Base-by-base conservation (phyloP, 2,329 filamentous ascomycete species). In the Ascocoryne sarcoides region DNA sequence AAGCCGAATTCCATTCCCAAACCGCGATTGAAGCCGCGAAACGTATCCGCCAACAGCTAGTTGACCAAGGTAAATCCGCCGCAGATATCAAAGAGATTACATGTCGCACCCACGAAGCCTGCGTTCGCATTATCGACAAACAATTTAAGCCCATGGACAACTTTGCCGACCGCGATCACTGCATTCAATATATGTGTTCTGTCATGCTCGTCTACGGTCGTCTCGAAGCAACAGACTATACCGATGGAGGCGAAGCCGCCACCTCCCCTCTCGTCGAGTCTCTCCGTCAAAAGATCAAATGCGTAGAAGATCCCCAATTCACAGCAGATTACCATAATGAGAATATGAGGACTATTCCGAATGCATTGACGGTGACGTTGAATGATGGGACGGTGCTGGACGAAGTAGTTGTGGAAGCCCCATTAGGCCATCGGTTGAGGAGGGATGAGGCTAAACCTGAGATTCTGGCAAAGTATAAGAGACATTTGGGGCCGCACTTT, bases 131-230 rank as follows among this genome's bases (percentile, higher is more conserved):
- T 68, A 98, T 98, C 59, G 92, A 98, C 77, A 98, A 98, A 76
- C 92, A 98, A 70, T 93, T 95, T 76, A 96, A 95, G 77, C 82
- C 89, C 56, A 94, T 98, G 86, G 89, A 95, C 73, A 98, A 98
- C 79, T 98, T 96, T 61, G 92, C 92, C 60, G 92, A 98, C 69
- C 88, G 92, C 60, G 92, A 98, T 68, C 92, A 98, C 76, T 98
- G 92, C 70, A 90, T 98, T 54, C 92, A 96, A 71, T 98, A 98
- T 78, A 98, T 98, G 92, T 85, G 87, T 61, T 73, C 89, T 50
- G 88, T 87, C 58, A 96, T 96, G 88, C 82, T 98, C 53, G 82
- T 84, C 53, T 96, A 90, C 66, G 87, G 92, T 64, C 88, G 92
- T 52, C 83, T 98, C 48, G 84, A 89, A 56, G 90, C 92, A 37